Evolutionary conservation across 169 alveolate genomes (phyloP).

Genomic region (Theileria annulata): DNA sequence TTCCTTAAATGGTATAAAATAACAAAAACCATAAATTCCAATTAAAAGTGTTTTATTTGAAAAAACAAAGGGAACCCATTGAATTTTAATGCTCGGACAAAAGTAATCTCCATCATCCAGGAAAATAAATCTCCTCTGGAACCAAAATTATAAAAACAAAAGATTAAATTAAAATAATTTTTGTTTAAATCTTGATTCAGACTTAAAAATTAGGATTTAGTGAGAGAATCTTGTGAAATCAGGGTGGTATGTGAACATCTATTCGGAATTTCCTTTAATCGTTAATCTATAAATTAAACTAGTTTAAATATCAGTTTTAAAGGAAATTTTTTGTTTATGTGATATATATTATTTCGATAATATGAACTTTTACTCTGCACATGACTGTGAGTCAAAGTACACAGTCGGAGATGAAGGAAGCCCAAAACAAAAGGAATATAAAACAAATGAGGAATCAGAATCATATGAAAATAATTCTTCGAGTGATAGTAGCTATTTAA

Average conservation of each 20-base stretch:
- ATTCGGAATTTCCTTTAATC: background rate
- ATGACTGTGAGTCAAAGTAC: background rate
- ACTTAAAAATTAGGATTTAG: background rate
- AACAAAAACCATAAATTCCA: background rate
- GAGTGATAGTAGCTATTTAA: background rate
- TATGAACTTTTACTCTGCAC: background rate
- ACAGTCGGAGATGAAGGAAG: background rate
- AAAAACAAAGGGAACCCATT: background rate
- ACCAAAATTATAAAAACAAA: background rate
- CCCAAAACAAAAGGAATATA: background rate
- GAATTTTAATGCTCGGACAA: background rate
- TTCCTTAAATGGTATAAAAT: background rate
- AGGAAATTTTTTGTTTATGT: background rate
- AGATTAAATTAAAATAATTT: background rate
- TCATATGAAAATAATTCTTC: background rate
- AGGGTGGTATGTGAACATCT: background rate
- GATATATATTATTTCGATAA: background rate
- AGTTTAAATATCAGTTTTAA: background rate
- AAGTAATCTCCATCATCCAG: background rate
- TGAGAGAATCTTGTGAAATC: background rate
- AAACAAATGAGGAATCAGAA: background rate
- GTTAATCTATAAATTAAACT: background rate
- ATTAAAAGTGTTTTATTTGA: background rate
- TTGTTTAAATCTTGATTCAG: background rate
- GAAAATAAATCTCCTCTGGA: background rate